Percentiles rank a stretch among this genome's conserved stretches.
Evolutionary conservation across 1,284 basidiomycete genomes (phyloP).

Genomic region (Ganoderma multipileum): DNA sequence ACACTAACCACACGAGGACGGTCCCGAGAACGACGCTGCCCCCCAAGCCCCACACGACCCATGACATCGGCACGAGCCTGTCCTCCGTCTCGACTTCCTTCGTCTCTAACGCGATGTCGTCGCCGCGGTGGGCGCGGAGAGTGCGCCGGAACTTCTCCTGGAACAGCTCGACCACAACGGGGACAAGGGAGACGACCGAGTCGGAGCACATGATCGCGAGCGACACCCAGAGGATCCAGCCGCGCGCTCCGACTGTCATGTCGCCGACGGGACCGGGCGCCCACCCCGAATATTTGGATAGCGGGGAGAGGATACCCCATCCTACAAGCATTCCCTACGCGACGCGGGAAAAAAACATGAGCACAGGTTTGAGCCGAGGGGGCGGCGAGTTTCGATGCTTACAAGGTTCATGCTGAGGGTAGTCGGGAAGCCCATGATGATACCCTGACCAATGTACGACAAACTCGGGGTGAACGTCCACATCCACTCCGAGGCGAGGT

Average conservation of each 20-base stretch:
- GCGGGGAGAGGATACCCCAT: conserved; percentile 90
- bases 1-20: conserved; percentile 84
- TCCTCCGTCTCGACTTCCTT: conserved; percentile 82
- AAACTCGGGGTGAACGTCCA: conserved; percentile 96
- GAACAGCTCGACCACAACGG: conserved; percentile 60
- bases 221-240: conserved; percentile 95
- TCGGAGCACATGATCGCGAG: conserved; percentile 96
- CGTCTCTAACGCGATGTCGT: conserved; percentile 49
- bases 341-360: not conserved
- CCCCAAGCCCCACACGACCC: conserved; percentile 78
- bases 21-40: conserved; percentile 77
- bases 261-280: conserved; percentile 89
- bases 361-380: conserved; percentile 3
- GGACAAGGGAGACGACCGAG: conserved; percentile 84
- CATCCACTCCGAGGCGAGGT: conserved; percentile 88
- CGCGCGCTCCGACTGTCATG: conserved; percentile 84
- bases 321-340: conserved; percentile 90
- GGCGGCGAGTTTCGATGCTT: conserved; percentile 26
- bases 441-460: conserved; percentile 92
- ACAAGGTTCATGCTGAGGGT: conserved; percentile 93
- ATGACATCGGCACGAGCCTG: conserved; percentile 80
- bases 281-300: conserved; percentile 86
- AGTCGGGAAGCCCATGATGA: conserved; percentile 98
- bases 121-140: conserved; percentile 20
- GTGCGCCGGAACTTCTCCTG: conserved; percentile 33